Conservation (phyloP, 306 rosid genomes). For the Delonix regia region DNA sequence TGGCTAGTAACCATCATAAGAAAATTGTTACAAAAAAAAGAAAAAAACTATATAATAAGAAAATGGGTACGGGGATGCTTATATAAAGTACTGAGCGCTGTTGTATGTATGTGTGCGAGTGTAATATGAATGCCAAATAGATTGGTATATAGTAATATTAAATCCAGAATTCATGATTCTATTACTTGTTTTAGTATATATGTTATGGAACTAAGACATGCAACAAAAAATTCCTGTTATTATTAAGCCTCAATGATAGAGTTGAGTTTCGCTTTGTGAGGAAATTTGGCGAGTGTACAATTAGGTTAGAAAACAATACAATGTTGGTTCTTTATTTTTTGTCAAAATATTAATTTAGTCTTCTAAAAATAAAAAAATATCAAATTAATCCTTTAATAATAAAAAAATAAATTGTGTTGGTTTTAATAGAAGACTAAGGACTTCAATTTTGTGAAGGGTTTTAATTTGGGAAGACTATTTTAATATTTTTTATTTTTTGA, state of each 20-base stretch:
- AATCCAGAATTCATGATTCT: neutral
- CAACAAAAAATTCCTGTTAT: neutral
- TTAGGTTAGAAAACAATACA: no score
- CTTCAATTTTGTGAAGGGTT: no score
- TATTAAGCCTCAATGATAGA: neutral
- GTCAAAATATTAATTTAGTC: no score
- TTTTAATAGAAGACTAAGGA: no score
- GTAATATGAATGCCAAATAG: neutral
- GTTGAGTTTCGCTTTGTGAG: neutral
- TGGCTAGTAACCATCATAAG: constrained; percentile 31
- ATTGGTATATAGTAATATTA: no score
- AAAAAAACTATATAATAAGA: constrained; percentile 27
- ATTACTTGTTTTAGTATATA: neutral
- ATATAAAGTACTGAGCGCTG: neutral
- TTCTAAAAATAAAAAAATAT: no score
- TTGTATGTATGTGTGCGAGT: neutral
- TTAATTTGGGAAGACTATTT: no score
- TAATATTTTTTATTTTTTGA: no score
- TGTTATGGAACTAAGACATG: neutral
- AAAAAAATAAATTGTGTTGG: no score
- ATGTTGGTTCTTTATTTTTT: no score
- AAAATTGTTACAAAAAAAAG: neutral
- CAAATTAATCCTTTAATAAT: no score
- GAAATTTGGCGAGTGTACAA: no score
- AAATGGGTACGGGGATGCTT: constrained; percentile 21